A percentile compares a stretch with the other conserved stretches of the same genome.
phyloP scores from a whole-genome alignment of 2,329 filamentous ascomycete genomes.

The Biscogniauxia sp. region DNA sequence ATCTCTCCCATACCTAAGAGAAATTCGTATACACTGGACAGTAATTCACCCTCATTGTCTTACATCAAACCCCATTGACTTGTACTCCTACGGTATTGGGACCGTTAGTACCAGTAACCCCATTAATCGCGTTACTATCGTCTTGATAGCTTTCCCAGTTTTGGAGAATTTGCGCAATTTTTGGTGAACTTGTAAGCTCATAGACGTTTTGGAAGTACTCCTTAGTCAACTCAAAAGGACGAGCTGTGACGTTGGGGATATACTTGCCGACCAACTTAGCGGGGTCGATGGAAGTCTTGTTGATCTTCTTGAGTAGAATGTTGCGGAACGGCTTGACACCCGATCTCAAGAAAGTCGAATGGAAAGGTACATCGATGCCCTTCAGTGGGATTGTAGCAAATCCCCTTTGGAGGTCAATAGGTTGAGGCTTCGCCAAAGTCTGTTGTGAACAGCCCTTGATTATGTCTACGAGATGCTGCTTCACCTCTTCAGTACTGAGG shows the following conservation, averaged over 20 bases:
- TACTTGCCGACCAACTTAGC: slow-evolving; percentile 97
- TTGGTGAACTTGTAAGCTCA: slow-evolving; percentile 78
- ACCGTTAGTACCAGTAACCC: slow-evolving; percentile 37
- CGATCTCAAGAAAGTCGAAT: slow-evolving; percentile 95
- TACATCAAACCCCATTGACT: slow-evolving; percentile 21
- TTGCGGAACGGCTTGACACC: slow-evolving; percentile 98
- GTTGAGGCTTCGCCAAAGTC: slow-evolving; percentile 83
- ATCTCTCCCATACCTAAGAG: background rate
- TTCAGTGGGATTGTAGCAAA: slow-evolving; percentile 96
- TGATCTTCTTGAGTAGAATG: slow-evolving; percentile 99
- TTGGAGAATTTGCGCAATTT: slow-evolving; percentile 76
- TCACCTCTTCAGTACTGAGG: slow-evolving; percentile 84
- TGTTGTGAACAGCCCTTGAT: slow-evolving; percentile 84
- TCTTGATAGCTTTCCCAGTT: slow-evolving; percentile 79
- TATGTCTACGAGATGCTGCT: slow-evolving; percentile 84
- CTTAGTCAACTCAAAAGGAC: slow-evolving; percentile 92
- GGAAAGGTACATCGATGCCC: slow-evolving; percentile 98
- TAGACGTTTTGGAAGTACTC: slow-evolving; percentile 99
- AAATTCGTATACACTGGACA: background rate
- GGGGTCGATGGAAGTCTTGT: slow-evolving; percentile 97
- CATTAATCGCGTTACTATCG: slow-evolving; percentile 37
- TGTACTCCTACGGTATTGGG: slow-evolving; percentile 31
- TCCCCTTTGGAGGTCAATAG: slow-evolving; percentile 86
- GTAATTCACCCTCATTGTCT: background rate
- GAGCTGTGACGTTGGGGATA: slow-evolving; percentile 96